These are phyloP conservation scores for Wickerhamiella hasegawae DNA, from an alignment of 805 yeast species.

Conservation along the genomic window DNA sequence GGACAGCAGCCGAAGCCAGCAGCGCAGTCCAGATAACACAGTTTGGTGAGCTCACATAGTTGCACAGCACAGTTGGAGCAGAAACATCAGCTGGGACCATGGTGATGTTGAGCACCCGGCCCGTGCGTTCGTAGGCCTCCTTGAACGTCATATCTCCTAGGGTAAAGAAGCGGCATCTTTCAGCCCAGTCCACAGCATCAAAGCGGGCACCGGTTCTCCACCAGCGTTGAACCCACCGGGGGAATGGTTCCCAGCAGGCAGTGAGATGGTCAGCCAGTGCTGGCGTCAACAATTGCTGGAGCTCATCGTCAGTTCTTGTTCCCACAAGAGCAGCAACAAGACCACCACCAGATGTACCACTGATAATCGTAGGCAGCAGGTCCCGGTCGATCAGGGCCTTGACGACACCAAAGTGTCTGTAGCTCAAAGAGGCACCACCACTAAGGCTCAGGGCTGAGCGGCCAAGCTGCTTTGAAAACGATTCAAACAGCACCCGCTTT, in stretches of 20 bases:
- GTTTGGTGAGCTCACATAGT: slow-evolving; percentile 60
- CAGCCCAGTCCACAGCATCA: slow-evolving; percentile 62
- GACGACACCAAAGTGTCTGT: slow-evolving; percentile 61
- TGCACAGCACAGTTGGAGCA: slow-evolving; percentile 65
- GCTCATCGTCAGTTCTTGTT: slow-evolving; percentile 53
- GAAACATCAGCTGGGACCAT: slow-evolving; percentile 74
- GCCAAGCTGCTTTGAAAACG: slow-evolving; percentile 49
- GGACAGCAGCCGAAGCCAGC: slow-evolving; percentile 68
- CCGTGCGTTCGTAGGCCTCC: slow-evolving; percentile 55
- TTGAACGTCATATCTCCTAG: slow-evolving; percentile 54
- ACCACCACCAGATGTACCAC: slow-evolving; percentile 77
- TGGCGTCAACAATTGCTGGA: slow-evolving; percentile 39
- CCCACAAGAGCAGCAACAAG: slow-evolving; percentile 57
- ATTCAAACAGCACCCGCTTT: slow-evolving; percentile 39
- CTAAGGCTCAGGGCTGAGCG: slow-evolving; percentile 54
- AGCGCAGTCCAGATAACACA: slow-evolving; percentile 71
- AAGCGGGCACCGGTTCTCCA: slow-evolving; percentile 66
- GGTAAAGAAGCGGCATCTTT: slow-evolving; percentile 52
- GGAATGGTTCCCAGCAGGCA: slow-evolving; percentile 51
- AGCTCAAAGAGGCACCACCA: slow-evolving; percentile 71
- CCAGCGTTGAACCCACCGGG: slow-evolving; percentile 46
- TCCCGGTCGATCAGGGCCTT: slow-evolving; percentile 55
- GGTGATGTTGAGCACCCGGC: slow-evolving; percentile 52
- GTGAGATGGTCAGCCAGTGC: slow-evolving; percentile 46
- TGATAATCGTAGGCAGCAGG: slow-evolving; percentile 47